Evolutionary conservation across 228 moss, liverwort and hornwort species (phyloP).

Genomic region (Sphagnum magellanicum): DNA sequence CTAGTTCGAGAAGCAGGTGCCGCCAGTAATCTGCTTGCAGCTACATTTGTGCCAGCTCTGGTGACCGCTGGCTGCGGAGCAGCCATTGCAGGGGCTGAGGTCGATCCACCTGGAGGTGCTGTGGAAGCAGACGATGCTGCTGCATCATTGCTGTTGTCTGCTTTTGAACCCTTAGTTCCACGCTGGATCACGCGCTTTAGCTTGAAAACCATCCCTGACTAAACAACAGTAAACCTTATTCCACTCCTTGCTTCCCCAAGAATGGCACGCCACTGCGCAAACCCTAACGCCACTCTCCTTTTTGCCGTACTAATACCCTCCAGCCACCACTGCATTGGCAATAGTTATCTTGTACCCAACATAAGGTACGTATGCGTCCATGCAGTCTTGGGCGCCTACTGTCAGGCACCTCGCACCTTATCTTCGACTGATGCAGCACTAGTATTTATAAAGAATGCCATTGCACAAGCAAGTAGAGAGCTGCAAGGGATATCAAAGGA

Average conservation of each 20-base stretch:
- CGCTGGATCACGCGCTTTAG: slow-evolving; percentile 67
- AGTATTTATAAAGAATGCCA: neutral
- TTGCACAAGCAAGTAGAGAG: neutral
- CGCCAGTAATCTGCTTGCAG: slow-evolving; percentile 13
- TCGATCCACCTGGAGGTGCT: slow-evolving; percentile 15
- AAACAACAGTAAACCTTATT: neutral
- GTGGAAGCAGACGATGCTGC: slow-evolving; percentile 7
- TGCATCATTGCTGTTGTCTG: slow-evolving; percentile 26
- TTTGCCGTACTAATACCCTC: too few species aligned
- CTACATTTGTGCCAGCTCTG: slow-evolving; percentile 22
- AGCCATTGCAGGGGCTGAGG: slow-evolving; percentile 17
- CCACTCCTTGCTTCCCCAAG: neutral
- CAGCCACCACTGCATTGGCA: too few species aligned
- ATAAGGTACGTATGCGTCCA: too few species aligned
- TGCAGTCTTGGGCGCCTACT: too few species aligned
- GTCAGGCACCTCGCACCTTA: too few species aligned
- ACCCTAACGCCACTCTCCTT: neutral
- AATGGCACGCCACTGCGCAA: neutral
- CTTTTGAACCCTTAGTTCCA: slow-evolving; percentile 38
- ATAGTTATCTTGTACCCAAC: too few species aligned
- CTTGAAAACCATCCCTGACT: slow-evolving; percentile 48
- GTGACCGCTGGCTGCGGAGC: slow-evolving; percentile 9
- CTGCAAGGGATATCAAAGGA: slow-evolving; percentile 2
- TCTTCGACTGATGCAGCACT: too few species aligned
- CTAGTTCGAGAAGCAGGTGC: slow-evolving; percentile 12